Evolutionary conservation across 106 monocot species (phyloP), one percentile per base, ranked within the genome.

Genomic region (Apostasia shenzhenica): DNA sequence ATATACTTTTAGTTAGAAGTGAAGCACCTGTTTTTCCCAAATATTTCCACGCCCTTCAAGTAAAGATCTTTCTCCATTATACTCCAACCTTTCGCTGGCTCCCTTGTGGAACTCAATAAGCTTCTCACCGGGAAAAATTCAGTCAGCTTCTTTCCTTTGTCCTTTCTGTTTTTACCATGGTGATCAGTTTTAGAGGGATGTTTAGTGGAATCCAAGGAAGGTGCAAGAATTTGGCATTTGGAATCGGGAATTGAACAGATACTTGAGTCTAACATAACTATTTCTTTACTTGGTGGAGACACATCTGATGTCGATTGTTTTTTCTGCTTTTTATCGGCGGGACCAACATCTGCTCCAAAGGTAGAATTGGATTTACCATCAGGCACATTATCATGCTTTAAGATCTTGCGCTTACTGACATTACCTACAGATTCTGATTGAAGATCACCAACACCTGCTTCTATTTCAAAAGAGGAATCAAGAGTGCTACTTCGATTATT

Each of bases 41-140:
- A 95, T 76, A 95, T 95, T 76, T 95, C 95, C 48, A 88, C 62
- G 1, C 95, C 95, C 70, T 95, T 95, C 9, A 88, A 76, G 67
- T 84, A 95, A 14, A 95, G 86, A 86, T 91, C 91, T 78, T 88
- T 86, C 79, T 95, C 95, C n/a, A 95, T 52, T 13, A 74, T 70
- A 76, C 70, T 91, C 95, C 95, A 95, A 61, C 55, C 67, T 75
- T 74, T 46, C 12, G 46, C 63, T 39, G 67, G 70, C 72, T 57
- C 76, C 41, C 69, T 66, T 3, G 45, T 50, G 26, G 70, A 50
- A 67, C 41, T 45, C 41, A 54, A 76, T 59, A 66, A 65, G 2
- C 60, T 77, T 6, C 66, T 61, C 10, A 55, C 39, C 14, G 48
- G 1, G 50, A 40, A 45, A 75, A 63, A 64, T 62, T 57, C 43